phyloP scores from a whole-genome alignment of 441 rosid genomes.

The Gossypium schwendimanii region DNA sequence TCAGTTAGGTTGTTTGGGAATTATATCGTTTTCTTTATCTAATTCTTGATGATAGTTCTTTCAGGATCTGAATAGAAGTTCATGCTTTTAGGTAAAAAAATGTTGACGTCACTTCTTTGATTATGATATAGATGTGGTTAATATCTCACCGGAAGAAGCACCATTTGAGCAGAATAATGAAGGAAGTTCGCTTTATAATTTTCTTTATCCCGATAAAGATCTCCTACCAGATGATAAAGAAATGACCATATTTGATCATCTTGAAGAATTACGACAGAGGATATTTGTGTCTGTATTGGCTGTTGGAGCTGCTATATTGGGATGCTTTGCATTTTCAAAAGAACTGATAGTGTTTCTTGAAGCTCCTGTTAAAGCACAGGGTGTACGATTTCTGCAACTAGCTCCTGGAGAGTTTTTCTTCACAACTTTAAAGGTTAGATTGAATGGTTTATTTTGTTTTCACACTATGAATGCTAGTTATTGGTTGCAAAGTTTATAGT shows the following conservation, averaged over 20 bases:
- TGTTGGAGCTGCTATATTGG: constrained; percentile 81
- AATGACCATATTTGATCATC: constrained; percentile 93
- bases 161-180: constrained; percentile 32
- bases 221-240: constrained; percentile 93
- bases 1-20: background rate
- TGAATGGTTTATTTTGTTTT: constrained; percentile 1
- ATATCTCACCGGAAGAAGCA: constrained; percentile 25
- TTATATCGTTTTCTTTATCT: constrained; percentile 6
- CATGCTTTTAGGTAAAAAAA: background rate
- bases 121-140: constrained; percentile 30
- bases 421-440: constrained; percentile 77
- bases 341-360: constrained; percentile 77
- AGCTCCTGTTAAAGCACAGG: constrained; percentile 89
- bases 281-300: constrained; percentile 79
- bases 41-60: constrained; percentile 4
- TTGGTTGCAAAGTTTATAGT: background rate
- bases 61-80: background rate
- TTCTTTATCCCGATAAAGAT: constrained; percentile 79
- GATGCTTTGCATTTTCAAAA: constrained; percentile 90
- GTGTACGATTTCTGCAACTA: constrained; percentile 87
- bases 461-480: background rate
- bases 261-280: constrained; percentile 85
- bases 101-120: constrained; percentile 12
- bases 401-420: constrained; percentile 98
- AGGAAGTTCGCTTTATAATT: constrained; percentile 49